These are phyloP conservation scores for Metarhizium brunneum DNA, from an alignment of 2,329 filamentous ascomycete genomes.

Conservation along the genomic window DNA sequence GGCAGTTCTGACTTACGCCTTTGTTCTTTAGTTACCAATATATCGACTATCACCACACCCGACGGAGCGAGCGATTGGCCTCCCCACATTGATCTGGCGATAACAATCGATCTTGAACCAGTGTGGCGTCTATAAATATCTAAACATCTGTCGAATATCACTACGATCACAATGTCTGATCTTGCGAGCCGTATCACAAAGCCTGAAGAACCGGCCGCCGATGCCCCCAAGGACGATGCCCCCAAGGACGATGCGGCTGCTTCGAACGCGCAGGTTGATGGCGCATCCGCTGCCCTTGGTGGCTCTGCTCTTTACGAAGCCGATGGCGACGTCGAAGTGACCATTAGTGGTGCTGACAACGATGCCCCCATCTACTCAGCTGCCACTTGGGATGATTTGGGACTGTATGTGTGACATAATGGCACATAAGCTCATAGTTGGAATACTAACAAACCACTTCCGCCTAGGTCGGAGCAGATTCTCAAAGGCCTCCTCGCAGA, in stretches of 20 bases:
- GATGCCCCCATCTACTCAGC: slow-evolving; percentile 6
- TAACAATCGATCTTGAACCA: background rate
- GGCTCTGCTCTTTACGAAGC: slow-evolving; percentile 5
- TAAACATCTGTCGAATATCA: background rate
- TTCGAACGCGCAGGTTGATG: slow-evolving; percentile 5
- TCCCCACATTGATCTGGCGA: background rate
- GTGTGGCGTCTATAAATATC: background rate
- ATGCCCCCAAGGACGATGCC: background rate
- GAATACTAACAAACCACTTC: background rate
- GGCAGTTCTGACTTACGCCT: background rate
- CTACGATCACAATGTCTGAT: slow-evolving; percentile 3
- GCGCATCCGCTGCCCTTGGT: slow-evolving; percentile 5
- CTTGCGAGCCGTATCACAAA: slow-evolving; percentile 7
- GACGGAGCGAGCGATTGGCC: background rate
- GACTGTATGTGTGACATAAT: slow-evolving; percentile 3
- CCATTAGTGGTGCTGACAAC: slow-evolving; percentile 4
- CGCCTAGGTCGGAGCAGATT: slow-evolving; percentile 40
- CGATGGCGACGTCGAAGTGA: slow-evolving; percentile 8
- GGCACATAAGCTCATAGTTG: background rate
- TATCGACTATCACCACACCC: background rate
- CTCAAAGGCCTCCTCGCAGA: slow-evolving; percentile 69
- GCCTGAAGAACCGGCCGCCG: background rate
- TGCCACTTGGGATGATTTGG: slow-evolving; percentile 6
- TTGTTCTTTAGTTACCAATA: too few species aligned
- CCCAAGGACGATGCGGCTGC: background rate